Evolutionary conservation across 768 basidiomycete species (phyloP).

Genomic region (Lactifluus hygrophoroides): DNA sequence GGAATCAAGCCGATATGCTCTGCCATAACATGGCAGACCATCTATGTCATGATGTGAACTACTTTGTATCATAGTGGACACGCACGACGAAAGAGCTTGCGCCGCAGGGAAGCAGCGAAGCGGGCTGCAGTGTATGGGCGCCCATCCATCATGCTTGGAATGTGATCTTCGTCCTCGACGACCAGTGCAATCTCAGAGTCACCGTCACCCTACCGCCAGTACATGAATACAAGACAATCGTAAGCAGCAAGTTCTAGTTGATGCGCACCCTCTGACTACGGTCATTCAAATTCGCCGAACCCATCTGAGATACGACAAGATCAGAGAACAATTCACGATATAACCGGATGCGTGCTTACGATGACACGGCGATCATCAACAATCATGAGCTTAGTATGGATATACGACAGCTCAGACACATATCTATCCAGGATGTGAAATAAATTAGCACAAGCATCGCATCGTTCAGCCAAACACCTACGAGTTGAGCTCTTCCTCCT

Average conservation of each 20-base stretch:
- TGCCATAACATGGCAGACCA: conserved; percentile 23
- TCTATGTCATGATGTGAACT: conserved; percentile 8
- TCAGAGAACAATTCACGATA: background rate
- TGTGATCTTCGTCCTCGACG: conserved; percentile 78
- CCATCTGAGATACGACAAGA: conserved; percentile 49
- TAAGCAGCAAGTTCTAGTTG: background rate
- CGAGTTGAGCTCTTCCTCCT: conserved; percentile 75
- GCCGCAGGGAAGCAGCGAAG: conserved; percentile 77
- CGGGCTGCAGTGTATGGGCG: conserved; percentile 59
- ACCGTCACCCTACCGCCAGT: conserved; percentile 59
- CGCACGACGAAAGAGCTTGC: conserved; percentile 73
- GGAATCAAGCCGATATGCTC: conserved; percentile 83
- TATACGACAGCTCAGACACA: conserved; percentile 73
- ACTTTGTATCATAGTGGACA: background rate
- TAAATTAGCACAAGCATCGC: conserved; percentile 10
- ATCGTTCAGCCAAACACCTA: conserved; percentile 34
- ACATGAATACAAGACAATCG: background rate
- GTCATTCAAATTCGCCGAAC: conserved; percentile 90
- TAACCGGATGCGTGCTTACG: conserved; percentile 35
- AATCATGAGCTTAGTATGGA: conserved; percentile 89
- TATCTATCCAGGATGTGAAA: conserved; percentile 40
- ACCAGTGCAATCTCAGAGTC: conserved; percentile 93
- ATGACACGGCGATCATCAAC: conserved; percentile 89
- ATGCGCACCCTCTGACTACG: conserved; percentile 60
- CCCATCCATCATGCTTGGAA: conserved; percentile 74